Base-by-base conservation (phyloP, 352 stramenopile genomes). In the Thalassiosira livingstoniorum region DNA sequence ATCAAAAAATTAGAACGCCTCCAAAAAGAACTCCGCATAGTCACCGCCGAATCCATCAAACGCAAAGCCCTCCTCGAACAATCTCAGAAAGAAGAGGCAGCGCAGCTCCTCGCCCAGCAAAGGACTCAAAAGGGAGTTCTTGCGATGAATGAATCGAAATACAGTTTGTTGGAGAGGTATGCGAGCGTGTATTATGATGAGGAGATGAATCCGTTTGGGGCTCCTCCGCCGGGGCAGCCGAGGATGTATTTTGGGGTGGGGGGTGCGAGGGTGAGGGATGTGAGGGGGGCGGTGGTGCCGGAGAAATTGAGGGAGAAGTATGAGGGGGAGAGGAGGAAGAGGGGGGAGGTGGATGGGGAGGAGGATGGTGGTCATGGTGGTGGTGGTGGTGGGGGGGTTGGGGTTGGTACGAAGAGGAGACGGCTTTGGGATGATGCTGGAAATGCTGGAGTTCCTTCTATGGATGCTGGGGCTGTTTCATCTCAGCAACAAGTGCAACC, bases 171-270 rank as follows among this genome's bases (percentile, higher is more conserved):
- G 11, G 75, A 91, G 64, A 69, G 87, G 1, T 71, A 79, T 66
- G 83, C 90, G 31, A 89, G 76, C 61, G 80, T 93, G 2, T 94
- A 94, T 75, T 94, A 92, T 66, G 88, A 94, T 63, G 53, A 80
- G 21, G 43, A 66, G 43, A 77, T 93, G 61, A 94, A 94, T 82
- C 90, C 90, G 10, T 94, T 87, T 78, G 90, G 90, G 45, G 90
- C 85, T 11, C 86, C 90, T 42, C 85, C 82, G 29, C 90, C 90
- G 1, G 90, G 90, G 29, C 82, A 89, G 63, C 88, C 88, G 0
- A 80, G 75, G 55, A 47, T 92, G 61, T 94, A 89, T 78, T 91
- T 90, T 81, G 62, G 31, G 39, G 71, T 78, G 77, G 87, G 62
- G 72, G 64, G 57, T n/a, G 65, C 34, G 1, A 86, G 72, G 3